Conservation (phyloP, 2,329 filamentous ascomycete species). For the Cladosporium phlei region DNA sequence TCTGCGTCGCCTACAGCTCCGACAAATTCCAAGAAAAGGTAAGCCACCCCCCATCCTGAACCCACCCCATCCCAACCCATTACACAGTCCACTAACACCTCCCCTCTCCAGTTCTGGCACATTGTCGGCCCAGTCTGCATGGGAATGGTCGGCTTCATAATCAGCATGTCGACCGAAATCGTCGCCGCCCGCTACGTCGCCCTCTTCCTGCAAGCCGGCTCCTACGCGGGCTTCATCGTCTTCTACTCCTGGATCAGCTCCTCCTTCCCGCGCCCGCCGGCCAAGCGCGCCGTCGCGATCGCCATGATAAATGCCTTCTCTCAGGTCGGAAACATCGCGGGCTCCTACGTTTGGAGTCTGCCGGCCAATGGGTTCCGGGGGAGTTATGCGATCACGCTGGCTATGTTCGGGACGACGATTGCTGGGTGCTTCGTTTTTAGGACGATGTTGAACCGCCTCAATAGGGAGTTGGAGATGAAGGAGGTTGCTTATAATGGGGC, state of each 20-base stretch:
- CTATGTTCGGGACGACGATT: conserved; percentile 60
- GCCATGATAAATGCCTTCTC: conserved; percentile 71
- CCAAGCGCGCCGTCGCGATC: conserved; percentile 67
- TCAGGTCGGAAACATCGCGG: conserved; percentile 49
- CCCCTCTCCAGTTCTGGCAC: conserved; percentile 52
- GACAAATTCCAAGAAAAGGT: conserved; percentile 25
- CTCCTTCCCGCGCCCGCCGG: conserved; percentile 67
- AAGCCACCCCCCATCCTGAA: neutral
- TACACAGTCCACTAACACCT: neutral
- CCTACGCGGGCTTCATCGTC: conserved; percentile 43
- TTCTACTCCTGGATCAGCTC: conserved; percentile 73
- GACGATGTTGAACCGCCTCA: conserved; percentile 6
- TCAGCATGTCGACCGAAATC: conserved; percentile 10
- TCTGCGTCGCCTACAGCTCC: conserved; percentile 20
- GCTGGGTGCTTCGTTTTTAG: conserved; percentile 36
- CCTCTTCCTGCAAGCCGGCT: conserved; percentile 50
- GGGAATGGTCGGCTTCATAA: conserved; percentile 12
- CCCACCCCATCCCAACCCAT: neutral
- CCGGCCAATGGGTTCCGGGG: conserved; percentile 57
- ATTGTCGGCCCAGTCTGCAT: conserved; percentile 39
- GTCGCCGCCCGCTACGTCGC: conserved; percentile 25
- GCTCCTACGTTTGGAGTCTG: conserved; percentile 60
- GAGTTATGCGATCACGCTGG: conserved; percentile 60
- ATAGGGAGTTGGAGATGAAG: conserved; percentile 3
- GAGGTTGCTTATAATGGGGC: neutral